Percentiles rank a stretch among this genome's conserved stretches.
phyloP scores from a whole-genome alignment of 2,329 filamentous ascomycete species.

The Verticillium longisporum region DNA sequence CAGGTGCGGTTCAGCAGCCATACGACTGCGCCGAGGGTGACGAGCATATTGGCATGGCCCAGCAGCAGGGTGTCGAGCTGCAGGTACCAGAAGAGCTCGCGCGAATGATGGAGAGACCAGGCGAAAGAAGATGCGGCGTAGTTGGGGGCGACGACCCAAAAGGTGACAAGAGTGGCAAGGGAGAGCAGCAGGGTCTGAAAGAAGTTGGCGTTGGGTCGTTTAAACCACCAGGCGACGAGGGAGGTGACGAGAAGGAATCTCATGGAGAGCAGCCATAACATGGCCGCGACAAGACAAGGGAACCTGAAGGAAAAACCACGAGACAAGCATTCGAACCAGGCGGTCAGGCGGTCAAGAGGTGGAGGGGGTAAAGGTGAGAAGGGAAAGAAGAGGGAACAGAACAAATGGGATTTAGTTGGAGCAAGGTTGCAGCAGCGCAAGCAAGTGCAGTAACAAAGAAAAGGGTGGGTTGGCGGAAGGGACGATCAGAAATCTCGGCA shows the following conservation, averaged over 20 bases:
- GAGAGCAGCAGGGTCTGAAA: constrained; percentile 9
- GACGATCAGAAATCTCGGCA: constrained; percentile 3
- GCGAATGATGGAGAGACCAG: constrained; percentile 10
- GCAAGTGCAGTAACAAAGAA: constrained; percentile 4
- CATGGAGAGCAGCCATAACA: constrained; percentile 13
- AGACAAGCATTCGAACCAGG: not conserved
- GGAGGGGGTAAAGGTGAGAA: constrained; percentile 1
- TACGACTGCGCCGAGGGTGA: constrained; percentile 44
- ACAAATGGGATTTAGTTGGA: constrained; percentile 1
- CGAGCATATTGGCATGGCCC: constrained; percentile 46
- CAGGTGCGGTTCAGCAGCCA: constrained; percentile 76
- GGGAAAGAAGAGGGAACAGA: constrained; percentile 8
- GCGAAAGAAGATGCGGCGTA: constrained; percentile 8
- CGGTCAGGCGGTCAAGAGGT: constrained; percentile 1
- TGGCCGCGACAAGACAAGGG: constrained; percentile 9
- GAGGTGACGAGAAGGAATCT: constrained; percentile 13
- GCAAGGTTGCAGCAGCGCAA: constrained; percentile 9
- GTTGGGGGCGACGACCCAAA: constrained; percentile 10
- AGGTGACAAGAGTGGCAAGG: constrained; percentile 8
- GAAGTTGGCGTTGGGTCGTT: constrained; percentile 6
- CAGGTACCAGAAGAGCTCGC: constrained; percentile 16
- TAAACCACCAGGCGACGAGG: constrained; percentile 14
- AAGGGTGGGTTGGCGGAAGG: not conserved
- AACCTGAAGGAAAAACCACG: constrained; percentile 1
- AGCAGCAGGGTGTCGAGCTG: constrained; percentile 39